These are phyloP conservation scores for Diaporthe ampelina DNA, from an alignment of 2,329 filamentous ascomycete species.

Conservation along the genomic window DNA sequence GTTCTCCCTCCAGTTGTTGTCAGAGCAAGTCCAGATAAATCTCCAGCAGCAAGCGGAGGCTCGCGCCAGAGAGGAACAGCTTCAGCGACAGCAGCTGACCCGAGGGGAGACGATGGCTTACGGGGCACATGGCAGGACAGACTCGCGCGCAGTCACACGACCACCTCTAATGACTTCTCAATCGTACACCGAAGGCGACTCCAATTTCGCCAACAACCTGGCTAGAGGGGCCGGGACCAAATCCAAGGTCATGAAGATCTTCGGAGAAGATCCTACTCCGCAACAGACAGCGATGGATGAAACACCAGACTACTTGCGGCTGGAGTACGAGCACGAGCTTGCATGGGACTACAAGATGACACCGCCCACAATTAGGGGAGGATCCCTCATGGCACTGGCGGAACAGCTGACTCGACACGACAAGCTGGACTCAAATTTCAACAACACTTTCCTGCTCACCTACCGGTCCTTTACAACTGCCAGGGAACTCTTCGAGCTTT, in stretches of 20 bases:
- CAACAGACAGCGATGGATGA: slow-evolving; percentile 74
- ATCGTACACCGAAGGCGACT: slow-evolving; percentile 75
- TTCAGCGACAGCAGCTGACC: slow-evolving; percentile 66
- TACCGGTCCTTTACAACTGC: slow-evolving; percentile 96
- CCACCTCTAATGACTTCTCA: slow-evolving; percentile 68
- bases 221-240: slow-evolving; percentile 67
- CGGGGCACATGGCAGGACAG: slow-evolving; percentile 68
- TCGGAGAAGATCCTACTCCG: slow-evolving; percentile 74
- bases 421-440: slow-evolving; percentile 94
- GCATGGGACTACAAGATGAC: slow-evolving; percentile 88
- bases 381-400: slow-evolving; percentile 88
- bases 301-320: slow-evolving; percentile 83
- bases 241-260: slow-evolving; percentile 76
- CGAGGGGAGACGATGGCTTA: slow-evolving; percentile 71
- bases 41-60: slow-evolving; percentile 62
- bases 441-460: slow-evolving; percentile 96
- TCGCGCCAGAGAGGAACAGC: slow-evolving; percentile 60
- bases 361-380: slow-evolving; percentile 85
- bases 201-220: slow-evolving; percentile 61
- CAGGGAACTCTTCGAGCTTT: slow-evolving; percentile 89
- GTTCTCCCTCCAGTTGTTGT: slow-evolving; percentile 88
- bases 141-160: slow-evolving; percentile 66
- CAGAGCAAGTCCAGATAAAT: slow-evolving; percentile 80
- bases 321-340: slow-evolving; percentile 91
- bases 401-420: slow-evolving; percentile 97